These are phyloP conservation scores for Platanthera zijinensis DNA, from an alignment of 106 monocot species.

Conservation along the genomic window DNA sequence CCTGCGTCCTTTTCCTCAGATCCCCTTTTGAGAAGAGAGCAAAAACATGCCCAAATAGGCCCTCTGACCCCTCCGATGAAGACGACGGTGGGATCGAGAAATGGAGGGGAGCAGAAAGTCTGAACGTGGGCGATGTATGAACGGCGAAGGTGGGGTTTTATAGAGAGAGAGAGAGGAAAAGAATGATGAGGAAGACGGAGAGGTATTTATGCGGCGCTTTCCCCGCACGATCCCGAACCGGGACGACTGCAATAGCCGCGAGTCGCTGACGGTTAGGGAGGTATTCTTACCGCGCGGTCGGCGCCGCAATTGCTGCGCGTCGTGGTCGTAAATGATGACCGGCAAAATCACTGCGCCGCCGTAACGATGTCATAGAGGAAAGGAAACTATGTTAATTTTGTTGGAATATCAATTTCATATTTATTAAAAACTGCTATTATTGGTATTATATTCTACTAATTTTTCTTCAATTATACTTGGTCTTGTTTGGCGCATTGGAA, in stretches of 20 bases:
- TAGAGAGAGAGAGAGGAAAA: constrained; percentile 2
- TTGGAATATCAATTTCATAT: no score
- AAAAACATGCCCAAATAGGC: neutral
- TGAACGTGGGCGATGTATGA: neutral
- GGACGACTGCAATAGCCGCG: neutral
- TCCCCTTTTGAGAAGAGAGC: neutral
- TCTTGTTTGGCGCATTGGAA: no score
- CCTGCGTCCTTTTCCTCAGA: neutral
- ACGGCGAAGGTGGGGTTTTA: neutral
- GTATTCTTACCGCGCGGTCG: neutral
- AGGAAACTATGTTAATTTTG: no score
- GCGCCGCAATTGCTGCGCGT: neutral
- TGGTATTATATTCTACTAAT: no score
- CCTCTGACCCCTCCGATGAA: neutral
- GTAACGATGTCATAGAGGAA: no score
- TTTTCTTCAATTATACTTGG: no score
- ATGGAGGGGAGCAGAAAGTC: neutral
- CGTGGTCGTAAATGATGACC: neutral
- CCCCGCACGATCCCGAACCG: neutral
- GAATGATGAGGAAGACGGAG: neutral
- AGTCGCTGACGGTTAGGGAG: neutral
- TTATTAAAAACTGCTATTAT: no score
- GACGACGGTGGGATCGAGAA: neutral
- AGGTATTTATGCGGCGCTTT: neutral
- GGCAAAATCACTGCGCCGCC: neutral